Percentiles rank a stretch among this genome's conserved stretches.
Conservation (phyloP, 2,329 filamentous ascomycete species). For the Trichoderma semiorbis region DNA sequence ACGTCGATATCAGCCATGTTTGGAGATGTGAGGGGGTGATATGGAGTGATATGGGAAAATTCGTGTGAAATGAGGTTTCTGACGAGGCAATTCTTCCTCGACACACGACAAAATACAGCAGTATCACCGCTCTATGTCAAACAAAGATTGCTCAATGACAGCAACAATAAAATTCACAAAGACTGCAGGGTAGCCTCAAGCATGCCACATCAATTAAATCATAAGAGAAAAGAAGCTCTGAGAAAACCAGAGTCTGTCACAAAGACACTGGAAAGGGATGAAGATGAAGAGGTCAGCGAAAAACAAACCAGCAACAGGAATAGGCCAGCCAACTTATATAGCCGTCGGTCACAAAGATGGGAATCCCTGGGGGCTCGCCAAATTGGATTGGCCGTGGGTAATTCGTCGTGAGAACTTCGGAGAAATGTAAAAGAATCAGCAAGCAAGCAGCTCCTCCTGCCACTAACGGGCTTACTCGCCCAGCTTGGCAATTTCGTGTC, state of each 20-base stretch:
- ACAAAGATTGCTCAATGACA: background rate
- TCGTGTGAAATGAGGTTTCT: background rate
- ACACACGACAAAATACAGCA: background rate
- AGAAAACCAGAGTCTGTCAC: background rate
- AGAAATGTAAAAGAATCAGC: constrained; percentile 2
- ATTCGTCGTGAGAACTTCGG: constrained; percentile 2
- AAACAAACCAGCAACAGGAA: background rate
- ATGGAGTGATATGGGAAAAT: background rate
- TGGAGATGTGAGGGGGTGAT: background rate
- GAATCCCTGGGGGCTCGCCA: background rate
- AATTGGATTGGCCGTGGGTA: background rate
- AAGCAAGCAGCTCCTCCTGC: background rate
- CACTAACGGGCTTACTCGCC: constrained; percentile 8
- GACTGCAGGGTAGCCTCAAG: background rate
- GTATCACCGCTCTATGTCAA: background rate
- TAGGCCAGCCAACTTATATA: constrained; percentile 4
- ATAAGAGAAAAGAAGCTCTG: background rate
- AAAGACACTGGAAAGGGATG: background rate
- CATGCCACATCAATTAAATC: background rate
- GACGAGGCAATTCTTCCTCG: background rate
- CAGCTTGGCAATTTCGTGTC: background rate
- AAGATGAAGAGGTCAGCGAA: background rate
- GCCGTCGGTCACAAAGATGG: background rate
- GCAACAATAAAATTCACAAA: background rate
- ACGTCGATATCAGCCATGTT: constrained; percentile 52